A percentile compares a stretch with the other conserved stretches of the same genome.
These are phyloP conservation scores for Lachnellula occidentalis DNA, from an alignment of 2,329 filamentous ascomycete species.

Conservation along the genomic window DNA sequence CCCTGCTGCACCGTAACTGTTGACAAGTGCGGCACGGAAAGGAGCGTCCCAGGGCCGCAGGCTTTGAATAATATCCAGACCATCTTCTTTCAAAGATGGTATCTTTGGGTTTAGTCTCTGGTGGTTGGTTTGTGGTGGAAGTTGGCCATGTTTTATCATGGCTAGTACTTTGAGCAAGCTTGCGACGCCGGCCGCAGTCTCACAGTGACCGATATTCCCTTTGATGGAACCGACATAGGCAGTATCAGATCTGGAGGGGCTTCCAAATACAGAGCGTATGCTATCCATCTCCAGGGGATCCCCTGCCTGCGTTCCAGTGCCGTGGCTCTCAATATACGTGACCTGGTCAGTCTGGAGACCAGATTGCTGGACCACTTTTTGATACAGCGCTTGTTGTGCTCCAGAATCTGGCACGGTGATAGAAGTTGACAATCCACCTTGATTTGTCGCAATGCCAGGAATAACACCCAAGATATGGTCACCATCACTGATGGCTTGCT, in stretches of 20 bases:
- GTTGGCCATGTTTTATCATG: constrained; percentile 25
- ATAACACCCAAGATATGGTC: constrained; percentile 53
- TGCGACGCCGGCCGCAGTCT: constrained; percentile 39
- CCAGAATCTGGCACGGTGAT: constrained; percentile 47
- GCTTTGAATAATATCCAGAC: neutral
- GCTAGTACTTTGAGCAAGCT: constrained; percentile 41
- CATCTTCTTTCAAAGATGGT: neutral
- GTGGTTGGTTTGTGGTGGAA: constrained; percentile 25
- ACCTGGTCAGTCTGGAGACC: neutral
- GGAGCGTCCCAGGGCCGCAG: no score
- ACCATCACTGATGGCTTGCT: constrained; percentile 50
- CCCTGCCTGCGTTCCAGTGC: constrained; percentile 31
- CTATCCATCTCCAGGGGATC: constrained; percentile 20
- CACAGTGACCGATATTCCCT: constrained; percentile 39
- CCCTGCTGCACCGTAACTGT: no score
- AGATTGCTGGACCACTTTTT: neutral
- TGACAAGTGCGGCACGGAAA: no score
- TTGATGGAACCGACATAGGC: constrained; percentile 28
- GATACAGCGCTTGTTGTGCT: constrained; percentile 32
- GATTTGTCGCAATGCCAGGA: constrained; percentile 46
- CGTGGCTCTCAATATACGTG: constrained; percentile 29
- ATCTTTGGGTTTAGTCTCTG: constrained; percentile 31
- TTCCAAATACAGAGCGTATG: constrained; percentile 9
- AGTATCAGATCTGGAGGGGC: neutral
- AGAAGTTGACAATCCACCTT: constrained; percentile 51